phyloP scores from a whole-genome alignment of 371 early-diverging fungal species.

The Smittium culicis region DNA sequence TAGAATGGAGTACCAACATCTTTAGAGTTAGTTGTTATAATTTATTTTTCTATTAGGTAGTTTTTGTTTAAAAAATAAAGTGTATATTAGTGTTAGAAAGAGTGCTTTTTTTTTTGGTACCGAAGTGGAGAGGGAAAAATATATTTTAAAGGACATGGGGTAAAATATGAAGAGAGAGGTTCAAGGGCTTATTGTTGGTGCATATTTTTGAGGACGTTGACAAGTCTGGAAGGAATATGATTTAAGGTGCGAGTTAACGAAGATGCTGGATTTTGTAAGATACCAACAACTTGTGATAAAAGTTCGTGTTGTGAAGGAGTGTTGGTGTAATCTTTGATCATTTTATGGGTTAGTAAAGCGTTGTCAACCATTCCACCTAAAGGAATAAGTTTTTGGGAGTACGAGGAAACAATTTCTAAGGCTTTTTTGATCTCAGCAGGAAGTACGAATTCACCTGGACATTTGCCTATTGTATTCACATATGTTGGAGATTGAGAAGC shows the following conservation, averaged over 20 bases:
- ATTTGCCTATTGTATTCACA: neutral
- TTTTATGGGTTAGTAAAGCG: conserved; percentile 18
- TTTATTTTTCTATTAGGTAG: too few species aligned
- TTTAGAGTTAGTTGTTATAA: too few species aligned
- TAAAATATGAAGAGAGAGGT: too few species aligned
- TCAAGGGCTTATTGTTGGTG: too few species aligned
- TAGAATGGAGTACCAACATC: too few species aligned
- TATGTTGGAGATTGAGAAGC: neutral
- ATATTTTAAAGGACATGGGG: too few species aligned
- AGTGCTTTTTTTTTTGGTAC: too few species aligned
- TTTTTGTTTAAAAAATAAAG: too few species aligned
- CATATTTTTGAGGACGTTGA: conserved; percentile 19
- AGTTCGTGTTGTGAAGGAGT: conserved; percentile 22
- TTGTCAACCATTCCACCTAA: conserved; percentile 23
- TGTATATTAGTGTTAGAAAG: too few species aligned
- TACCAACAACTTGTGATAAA: conserved; percentile 25
- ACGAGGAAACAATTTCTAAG: conserved; percentile 12
- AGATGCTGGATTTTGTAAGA: conserved; percentile 19
- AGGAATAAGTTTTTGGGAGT: conserved; percentile 18
- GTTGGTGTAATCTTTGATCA: conserved; percentile 22
- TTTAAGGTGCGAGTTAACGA: conserved; percentile 15
- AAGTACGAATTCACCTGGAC: conserved; percentile 5
- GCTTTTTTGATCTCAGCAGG: conserved; percentile 16
- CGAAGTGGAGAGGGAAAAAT: too few species aligned
- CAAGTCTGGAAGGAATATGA: conserved; percentile 25